Evolutionary conservation across 2,329 filamentous ascomycete species (phyloP).

Genomic region (Colletotrichum neosansevieriae): DNA sequence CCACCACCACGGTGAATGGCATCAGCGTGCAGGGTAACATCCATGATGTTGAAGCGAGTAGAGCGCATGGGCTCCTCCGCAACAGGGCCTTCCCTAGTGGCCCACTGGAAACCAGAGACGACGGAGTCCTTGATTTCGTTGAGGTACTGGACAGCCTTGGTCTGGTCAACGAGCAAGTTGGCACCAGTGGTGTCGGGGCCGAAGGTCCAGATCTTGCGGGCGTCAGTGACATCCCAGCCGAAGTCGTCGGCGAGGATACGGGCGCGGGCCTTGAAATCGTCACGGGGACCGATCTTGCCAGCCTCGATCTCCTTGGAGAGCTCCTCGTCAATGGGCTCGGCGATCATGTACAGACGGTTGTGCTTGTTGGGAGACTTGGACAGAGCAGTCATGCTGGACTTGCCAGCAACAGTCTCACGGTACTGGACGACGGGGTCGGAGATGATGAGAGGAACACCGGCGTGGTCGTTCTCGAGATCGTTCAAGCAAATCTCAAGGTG

Average conservation of each 20-base stretch:
- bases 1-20: conserved; percentile 99
- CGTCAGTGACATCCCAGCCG: conserved; percentile 99
- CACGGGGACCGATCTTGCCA: conserved; percentile 93
- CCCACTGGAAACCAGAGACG: conserved; percentile 99
- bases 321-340: conserved; percentile 92
- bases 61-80: conserved; percentile 98
- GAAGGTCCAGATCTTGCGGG: conserved; percentile 99
- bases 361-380: conserved; percentile 99
- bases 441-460: conserved; percentile 96
- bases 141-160: conserved; percentile 99
- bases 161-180: conserved; percentile 99
- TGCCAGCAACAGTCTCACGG: conserved; percentile 90
- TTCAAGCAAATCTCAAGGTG: conserved; percentile 99
- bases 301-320: conserved; percentile 89
- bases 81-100: conserved; percentile 95
- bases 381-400: conserved; percentile 94
- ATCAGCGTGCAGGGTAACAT: conserved; percentile 99
- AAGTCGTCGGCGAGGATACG: conserved; percentile 96
- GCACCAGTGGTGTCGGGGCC: conserved; percentile 97
- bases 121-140: conserved; percentile 99
- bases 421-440: conserved; percentile 98
- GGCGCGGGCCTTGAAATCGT: conserved; percentile 99
- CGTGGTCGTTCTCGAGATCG: conserved; percentile 99
- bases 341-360: conserved; percentile 99
- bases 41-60: conserved; percentile 98